These are phyloP conservation scores for Cordia subcordata DNA, from an alignment of 257 asterid genomes.

Conservation along the genomic window DNA sequence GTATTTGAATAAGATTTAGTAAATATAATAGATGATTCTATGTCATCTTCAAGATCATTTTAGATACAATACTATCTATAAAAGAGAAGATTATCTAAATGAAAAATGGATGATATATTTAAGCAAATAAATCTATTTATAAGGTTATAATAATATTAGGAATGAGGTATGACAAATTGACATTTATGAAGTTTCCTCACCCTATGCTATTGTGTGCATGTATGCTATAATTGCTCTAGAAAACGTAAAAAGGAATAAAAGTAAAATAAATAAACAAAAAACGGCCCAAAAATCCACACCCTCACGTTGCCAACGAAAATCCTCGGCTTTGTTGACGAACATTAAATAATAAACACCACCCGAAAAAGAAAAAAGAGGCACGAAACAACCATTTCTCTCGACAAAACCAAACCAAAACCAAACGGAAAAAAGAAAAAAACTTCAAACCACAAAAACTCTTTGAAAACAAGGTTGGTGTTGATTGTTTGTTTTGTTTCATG, in stretches of 20 bases:
- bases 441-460: background rate
- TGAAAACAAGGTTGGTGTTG: constrained; percentile 33
- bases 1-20: too few species aligned
- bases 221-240: background rate
- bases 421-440: background rate
- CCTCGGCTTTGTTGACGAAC: background rate
- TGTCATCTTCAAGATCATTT: too few species aligned
- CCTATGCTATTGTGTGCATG: background rate
- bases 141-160: too few species aligned
- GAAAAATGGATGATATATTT: too few species aligned
- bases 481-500: constrained; percentile 19
- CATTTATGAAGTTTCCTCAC: too few species aligned
- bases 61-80: too few species aligned
- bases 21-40: too few species aligned
- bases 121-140: too few species aligned
- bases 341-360: constrained; percentile 19
- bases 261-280: background rate
- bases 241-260: background rate
- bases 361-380: constrained; percentile 15
- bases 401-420: background rate
- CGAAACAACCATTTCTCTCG: too few species aligned
- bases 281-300: constrained; percentile 1
- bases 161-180: too few species aligned
- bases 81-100: too few species aligned
- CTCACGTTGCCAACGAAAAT: constrained; percentile 34